Conservation (phyloP, 139 green algal species). For the Pleodorina starrii region DNA sequence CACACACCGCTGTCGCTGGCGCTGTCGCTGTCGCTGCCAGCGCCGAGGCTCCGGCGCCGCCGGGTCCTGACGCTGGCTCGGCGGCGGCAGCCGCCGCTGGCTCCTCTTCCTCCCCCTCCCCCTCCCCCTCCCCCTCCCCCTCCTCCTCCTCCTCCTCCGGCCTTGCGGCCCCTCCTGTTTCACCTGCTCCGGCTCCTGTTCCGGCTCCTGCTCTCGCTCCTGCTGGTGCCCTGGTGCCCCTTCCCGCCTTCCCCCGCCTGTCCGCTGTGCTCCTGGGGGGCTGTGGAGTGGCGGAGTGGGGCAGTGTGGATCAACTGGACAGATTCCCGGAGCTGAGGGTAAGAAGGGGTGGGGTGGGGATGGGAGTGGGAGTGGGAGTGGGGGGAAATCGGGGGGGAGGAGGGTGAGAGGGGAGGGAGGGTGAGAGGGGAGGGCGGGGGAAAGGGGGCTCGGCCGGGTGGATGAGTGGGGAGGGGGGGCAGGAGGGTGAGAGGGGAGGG, state of each 20-base stretch:
- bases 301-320: slow-evolving; percentile 72
- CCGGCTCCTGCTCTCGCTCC: background rate
- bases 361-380: background rate
- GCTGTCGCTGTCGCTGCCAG: too few species aligned
- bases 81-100: background rate
- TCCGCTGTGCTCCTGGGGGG: slow-evolving; percentile 68
- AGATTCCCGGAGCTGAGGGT: slow-evolving; percentile 69
- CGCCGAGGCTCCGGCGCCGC: too few species aligned
- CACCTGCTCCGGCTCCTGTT: background rate
- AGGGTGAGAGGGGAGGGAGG: background rate
- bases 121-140: background rate
- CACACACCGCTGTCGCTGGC: too few species aligned
- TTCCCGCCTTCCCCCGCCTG: slow-evolving; percentile 60
- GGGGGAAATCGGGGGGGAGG: background rate
- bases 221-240: background rate
- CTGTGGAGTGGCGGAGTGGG: slow-evolving; percentile 75
- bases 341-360: background rate
- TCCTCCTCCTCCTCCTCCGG: background rate
- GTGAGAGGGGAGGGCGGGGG: background rate
- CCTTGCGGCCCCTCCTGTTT: background rate
- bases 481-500: background rate
- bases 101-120: too few species aligned
- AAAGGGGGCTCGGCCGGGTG: background rate
- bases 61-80: background rate
- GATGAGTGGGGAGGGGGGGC: background rate